Conservation (phyloP, 768 basidiomycete species). For the Pisolithus albus region DNA sequence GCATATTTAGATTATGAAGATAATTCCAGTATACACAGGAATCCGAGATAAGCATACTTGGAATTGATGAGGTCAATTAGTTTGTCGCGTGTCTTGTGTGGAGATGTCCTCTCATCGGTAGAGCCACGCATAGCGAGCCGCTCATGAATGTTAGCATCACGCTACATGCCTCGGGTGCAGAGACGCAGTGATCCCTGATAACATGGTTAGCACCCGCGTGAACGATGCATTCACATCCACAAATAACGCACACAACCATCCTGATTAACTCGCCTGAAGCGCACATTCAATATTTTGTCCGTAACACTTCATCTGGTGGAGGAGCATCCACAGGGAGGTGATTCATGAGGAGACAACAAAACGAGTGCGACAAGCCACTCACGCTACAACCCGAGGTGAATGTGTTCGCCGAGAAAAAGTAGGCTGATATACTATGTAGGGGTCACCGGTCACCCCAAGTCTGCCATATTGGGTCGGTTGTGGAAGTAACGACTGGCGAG, state of each 20-base stretch:
- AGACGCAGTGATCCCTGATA: slow-evolving; percentile 59
- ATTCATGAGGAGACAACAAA: slow-evolving; percentile 56
- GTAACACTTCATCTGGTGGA: no score
- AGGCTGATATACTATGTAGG: slow-evolving; percentile 55
- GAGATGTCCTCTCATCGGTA: slow-evolving; percentile 43
- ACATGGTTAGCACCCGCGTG: background rate
- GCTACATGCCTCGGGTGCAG: slow-evolving; percentile 61
- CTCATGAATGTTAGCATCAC: slow-evolving; percentile 50
- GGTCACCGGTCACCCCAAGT: slow-evolving; percentile 87
- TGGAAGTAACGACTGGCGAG: slow-evolving; percentile 70
- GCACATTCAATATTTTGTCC: no score
- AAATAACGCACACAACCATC: slow-evolving; percentile 42
- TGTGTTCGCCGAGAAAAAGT: background rate
- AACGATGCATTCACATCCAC: background rate
- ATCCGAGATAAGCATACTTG: slow-evolving; percentile 36
- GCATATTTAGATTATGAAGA: no score
- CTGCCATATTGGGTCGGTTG: slow-evolving; percentile 64
- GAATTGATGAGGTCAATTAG: slow-evolving; percentile 64
- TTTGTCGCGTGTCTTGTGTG: slow-evolving; percentile 64
- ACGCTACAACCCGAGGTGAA: slow-evolving; percentile 37
- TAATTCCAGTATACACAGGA: no score
- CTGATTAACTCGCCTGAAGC: slow-evolving; percentile 17
- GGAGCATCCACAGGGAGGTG: slow-evolving; percentile 16
- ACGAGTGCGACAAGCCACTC: slow-evolving; percentile 80
- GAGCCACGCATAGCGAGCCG: slow-evolving; percentile 76